Percentiles rank a stretch among this genome's conserved stretches.
phyloP scores from a whole-genome alignment of 2,329 filamentous ascomycete genomes.

The Pezicula rhizophila region DNA sequence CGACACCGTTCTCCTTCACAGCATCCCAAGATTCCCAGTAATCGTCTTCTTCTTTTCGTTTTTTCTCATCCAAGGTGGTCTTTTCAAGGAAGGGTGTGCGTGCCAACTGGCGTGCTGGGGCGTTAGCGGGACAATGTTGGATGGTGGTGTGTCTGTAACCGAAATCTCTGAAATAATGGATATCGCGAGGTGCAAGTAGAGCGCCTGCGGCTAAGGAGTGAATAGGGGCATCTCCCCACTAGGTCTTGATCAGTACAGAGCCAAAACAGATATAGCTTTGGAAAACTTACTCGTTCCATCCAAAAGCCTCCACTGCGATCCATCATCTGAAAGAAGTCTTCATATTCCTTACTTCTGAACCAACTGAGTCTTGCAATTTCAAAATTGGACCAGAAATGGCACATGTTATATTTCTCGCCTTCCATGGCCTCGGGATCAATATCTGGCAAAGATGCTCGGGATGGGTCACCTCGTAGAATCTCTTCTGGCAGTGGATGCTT shows the following conservation, averaged over 20 bases:
- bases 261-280: slow-evolving; percentile 3
- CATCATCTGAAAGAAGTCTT: slow-evolving; percentile 99
- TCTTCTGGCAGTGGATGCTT: slow-evolving; percentile 73
- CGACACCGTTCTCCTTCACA: slow-evolving; percentile 91
- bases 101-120: slow-evolving; percentile 77
- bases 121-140: slow-evolving; percentile 95
- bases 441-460: slow-evolving; percentile 63
- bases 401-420: slow-evolving; percentile 98
- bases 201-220: slow-evolving; percentile 93
- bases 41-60: slow-evolving; percentile 84
- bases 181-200: slow-evolving; percentile 72
- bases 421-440: slow-evolving; percentile 94
- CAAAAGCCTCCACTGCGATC: slow-evolving; percentile 96
- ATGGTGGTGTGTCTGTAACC: slow-evolving; percentile 98
- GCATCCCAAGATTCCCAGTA: slow-evolving; percentile 90
- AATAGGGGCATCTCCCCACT: slow-evolving; percentile 99
- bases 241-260: slow-evolving; percentile 14
- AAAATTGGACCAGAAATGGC: slow-evolving; percentile 99
- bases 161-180: slow-evolving; percentile 99
- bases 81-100: slow-evolving; percentile 75
- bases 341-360: slow-evolving; percentile 95
- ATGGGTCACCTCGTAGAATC: slow-evolving; percentile 70
- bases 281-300: slow-evolving; percentile 80
- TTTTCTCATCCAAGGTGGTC: slow-evolving; percentile 75
- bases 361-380: slow-evolving; percentile 93